phyloP scores from a whole-genome alignment of 2,329 filamentous ascomycete species.

The Talaromyces sp. region DNA sequence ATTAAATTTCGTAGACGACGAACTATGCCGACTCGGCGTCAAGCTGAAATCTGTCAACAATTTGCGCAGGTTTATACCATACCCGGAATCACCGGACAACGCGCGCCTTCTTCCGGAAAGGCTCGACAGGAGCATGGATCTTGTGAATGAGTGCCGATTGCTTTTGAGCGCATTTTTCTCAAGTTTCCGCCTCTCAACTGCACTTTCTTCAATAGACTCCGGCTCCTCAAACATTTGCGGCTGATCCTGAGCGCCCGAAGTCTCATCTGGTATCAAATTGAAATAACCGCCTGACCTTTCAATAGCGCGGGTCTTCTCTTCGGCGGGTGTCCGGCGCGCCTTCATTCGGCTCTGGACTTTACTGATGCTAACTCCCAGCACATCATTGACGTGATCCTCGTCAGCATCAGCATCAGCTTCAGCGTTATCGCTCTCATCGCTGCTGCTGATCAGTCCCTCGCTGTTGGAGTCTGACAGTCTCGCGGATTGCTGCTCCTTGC shows the following conservation, averaged over 20 bases:
- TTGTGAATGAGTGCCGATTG: slow-evolving; percentile 3
- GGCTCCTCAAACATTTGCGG: slow-evolving; percentile 34
- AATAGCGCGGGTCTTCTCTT: slow-evolving; percentile 57
- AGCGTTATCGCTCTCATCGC: slow-evolving; percentile 3
- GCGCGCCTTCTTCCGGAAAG: slow-evolving; percentile 33
- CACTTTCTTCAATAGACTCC: slow-evolving; percentile 21
- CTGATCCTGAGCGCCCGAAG: slow-evolving; percentile 27
- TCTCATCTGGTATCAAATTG: slow-evolving; percentile 34
- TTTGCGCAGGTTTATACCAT: slow-evolving; percentile 30
- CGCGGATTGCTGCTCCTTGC: background rate
- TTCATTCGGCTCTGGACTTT: slow-evolving; percentile 55
- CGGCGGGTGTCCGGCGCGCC: slow-evolving; percentile 55
- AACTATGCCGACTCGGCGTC: slow-evolving; percentile 30
- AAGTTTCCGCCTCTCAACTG: slow-evolving; percentile 8
- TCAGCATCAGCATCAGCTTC: slow-evolving; percentile 22
- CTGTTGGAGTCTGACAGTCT: background rate
- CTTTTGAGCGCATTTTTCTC: slow-evolving; percentile 17
- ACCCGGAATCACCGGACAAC: slow-evolving; percentile 34
- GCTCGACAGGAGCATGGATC: slow-evolving; percentile 18
- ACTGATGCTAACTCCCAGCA: slow-evolving; percentile 60
- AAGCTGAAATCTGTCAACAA: slow-evolving; percentile 36
- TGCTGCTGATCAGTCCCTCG: background rate
- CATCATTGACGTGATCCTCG: slow-evolving; percentile 36
- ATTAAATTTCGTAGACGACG: slow-evolving; percentile 27
- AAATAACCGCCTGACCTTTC: slow-evolving; percentile 52